These are phyloP conservation scores for Neodidymelliopsis sp. DNA, from an alignment of 2,329 filamentous ascomycete species.

Conservation along the genomic window DNA sequence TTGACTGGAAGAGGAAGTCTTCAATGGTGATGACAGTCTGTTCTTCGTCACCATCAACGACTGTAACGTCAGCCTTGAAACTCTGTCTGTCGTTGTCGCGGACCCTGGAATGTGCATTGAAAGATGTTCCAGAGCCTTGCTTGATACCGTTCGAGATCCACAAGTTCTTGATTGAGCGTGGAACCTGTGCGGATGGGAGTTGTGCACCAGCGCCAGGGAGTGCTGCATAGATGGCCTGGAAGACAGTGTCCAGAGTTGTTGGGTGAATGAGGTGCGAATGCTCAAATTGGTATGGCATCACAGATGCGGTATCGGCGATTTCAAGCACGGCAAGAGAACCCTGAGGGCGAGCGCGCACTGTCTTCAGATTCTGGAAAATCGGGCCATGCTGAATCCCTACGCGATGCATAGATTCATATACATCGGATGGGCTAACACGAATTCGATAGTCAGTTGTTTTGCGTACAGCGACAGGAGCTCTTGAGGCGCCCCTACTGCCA, in stretches of 20 bases:
- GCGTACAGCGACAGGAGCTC: neutral
- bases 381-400: slow-evolving; percentile 10
- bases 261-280: slow-evolving; percentile 17
- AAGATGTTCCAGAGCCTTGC: neutral
- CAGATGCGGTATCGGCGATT: neutral
- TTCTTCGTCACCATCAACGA: neutral
- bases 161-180: slow-evolving; percentile 18
- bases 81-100: slow-evolving; percentile 23
- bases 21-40: slow-evolving; percentile 4
- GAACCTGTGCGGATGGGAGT: slow-evolving; percentile 11
- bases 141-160: slow-evolving; percentile 10
- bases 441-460: neutral
- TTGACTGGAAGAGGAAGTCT: slow-evolving; percentile 11
- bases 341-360: neutral
- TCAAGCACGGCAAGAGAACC: neutral
- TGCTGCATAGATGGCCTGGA: slow-evolving; percentile 10
- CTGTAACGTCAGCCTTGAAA: slow-evolving; percentile 15
- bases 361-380: slow-evolving; percentile 2
- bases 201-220: slow-evolving; percentile 9
- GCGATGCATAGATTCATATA: slow-evolving; percentile 5
- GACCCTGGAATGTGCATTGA: neutral
- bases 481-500: neutral
- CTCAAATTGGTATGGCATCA: slow-evolving; percentile 4
- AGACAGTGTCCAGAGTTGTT: slow-evolving; percentile 19
- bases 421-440: slow-evolving; percentile 2